These are phyloP conservation scores for Boletus tomentosulus DNA, from an alignment of 768 basidiomycete genomes.

Conservation along the genomic window DNA sequence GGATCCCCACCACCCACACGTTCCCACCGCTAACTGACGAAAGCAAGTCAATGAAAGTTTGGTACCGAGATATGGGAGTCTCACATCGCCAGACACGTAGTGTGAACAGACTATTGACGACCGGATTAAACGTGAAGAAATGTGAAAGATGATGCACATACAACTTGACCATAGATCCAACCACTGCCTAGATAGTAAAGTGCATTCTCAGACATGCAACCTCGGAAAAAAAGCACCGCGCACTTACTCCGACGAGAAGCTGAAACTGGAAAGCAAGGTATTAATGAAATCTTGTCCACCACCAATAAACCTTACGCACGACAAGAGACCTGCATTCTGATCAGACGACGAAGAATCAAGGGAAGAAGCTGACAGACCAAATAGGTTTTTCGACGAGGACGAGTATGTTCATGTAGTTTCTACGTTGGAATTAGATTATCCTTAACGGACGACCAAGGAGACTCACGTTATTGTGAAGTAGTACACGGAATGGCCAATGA, in stretches of 20 bases:
- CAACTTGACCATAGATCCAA: conserved; percentile 55
- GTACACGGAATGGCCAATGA: conserved; percentile 52
- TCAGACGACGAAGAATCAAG: conserved; percentile 5
- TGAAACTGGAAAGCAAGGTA: conserved; percentile 35
- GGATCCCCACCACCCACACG: conserved; percentile 38
- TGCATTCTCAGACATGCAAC: conserved; percentile 2
- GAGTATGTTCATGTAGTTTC: conserved; percentile 38
- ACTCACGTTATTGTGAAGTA: conserved; percentile 53
- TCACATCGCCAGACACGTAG: conserved; percentile 63
- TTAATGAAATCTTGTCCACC: conserved; percentile 7
- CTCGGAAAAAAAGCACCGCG: neutral
- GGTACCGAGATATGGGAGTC: conserved; percentile 12
- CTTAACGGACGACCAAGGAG: neutral
- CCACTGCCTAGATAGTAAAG: conserved; percentile 38
- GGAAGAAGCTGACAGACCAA: conserved; percentile 35
- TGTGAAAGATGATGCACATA: conserved; percentile 25
- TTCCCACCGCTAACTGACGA: conserved; percentile 53
- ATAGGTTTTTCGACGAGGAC: conserved; percentile 38
- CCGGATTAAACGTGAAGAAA: neutral
- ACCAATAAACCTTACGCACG: conserved; percentile 30
- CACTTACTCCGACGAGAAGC: conserved; percentile 35
- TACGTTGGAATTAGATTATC: conserved; percentile 17
- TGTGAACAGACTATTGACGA: conserved; percentile 43
- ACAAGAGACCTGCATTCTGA: conserved; percentile 43
- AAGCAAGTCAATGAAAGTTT: neutral